These are phyloP conservation scores for Seiridium unicorne DNA, from an alignment of 2,329 filamentous ascomycete species.

Conservation along the genomic window DNA sequence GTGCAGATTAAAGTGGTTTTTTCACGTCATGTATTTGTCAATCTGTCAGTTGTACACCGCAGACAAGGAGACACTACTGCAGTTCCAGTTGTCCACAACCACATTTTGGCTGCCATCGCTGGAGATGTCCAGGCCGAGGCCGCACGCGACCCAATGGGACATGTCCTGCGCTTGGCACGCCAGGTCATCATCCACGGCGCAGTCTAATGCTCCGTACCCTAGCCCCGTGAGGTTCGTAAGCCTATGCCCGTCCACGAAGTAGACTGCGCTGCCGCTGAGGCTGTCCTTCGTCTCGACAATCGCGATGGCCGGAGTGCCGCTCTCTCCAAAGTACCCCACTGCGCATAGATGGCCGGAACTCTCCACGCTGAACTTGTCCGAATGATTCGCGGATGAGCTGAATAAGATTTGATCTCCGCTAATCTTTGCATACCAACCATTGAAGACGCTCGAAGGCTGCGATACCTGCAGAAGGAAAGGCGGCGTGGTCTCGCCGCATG, in stretches of 20 bases:
- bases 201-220: constrained; percentile 23
- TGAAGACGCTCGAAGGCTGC: constrained; percentile 25
- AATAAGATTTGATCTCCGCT: constrained; percentile 26
- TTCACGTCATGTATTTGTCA: not conserved
- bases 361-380: constrained; percentile 25
- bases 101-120: constrained; percentile 20
- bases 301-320: constrained; percentile 20
- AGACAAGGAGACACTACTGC: constrained; percentile 16
- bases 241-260: constrained; percentile 19
- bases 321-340: constrained; percentile 14
- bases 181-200: constrained; percentile 15
- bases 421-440: constrained; percentile 28
- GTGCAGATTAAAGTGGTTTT: not conserved
- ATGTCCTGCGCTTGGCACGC: constrained; percentile 18
- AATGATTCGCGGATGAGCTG: constrained; percentile 14
- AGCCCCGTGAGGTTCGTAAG: constrained; percentile 16
- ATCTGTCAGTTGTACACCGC: constrained; percentile 14
- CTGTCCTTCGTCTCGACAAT: constrained; percentile 20
- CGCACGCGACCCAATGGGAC: constrained; percentile 26
- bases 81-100: constrained; percentile 24
- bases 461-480: constrained; percentile 24
- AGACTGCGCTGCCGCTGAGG: constrained; percentile 21
- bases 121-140: constrained; percentile 25
- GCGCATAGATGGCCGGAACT: constrained; percentile 25
- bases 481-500: constrained; percentile 21